Base-by-base conservation (phyloP, 495 filamentous ascomycete genomes). In the Penicillium psychrofluorescens region DNA sequence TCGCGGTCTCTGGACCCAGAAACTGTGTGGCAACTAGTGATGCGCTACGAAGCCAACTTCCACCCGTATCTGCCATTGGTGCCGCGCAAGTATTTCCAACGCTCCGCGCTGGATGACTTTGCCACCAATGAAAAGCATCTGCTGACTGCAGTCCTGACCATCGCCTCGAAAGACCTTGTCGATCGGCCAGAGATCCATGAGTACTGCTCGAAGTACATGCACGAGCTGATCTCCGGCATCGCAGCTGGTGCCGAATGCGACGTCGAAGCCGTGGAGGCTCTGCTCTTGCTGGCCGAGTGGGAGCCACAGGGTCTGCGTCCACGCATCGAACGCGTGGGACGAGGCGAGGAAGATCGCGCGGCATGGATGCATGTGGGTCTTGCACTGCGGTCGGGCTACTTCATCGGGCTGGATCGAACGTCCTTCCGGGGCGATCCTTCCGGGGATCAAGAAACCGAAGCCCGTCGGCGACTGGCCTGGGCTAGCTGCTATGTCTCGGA, bases 291-390 rank as follows among this genome's bases (percentile, higher is more conserved):
- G 11, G 80, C 79, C 1, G 79, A 84, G 52, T 83, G 79, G 78
- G 78, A 79, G 32, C 79, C 80, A 1, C 80, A 83, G 31, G 74
- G 75, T 5, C 64, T 76, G 6, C 67, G 75, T 11, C 66, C 63
- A 35, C 72, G 48, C 11, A 61, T 71, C 16, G 74, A 77, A 45
- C 64, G 72, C 12, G 77, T 83, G 11, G 80, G 80, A 0, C 68
- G 76, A 28, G 80, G 79, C 8, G 78, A 83, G 57, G 80, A 84
- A 56, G 80, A 84, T 49, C 70, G 79, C 35, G 78, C 78, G 29
- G 76, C 78, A 4, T 84, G 80, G 80, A 83, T 83, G 79, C 79
- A 83, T 55, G 77, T 82, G 9, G 80, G 80, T 6, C 70, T 78
- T 6, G 80, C 80, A 1, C 50, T 84, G 9, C 70, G 80, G 33